Percentiles rank a stretch among this genome's conserved stretches.
These are phyloP conservation scores for Fusarium fracticaudum DNA, from an alignment of 2,329 filamentous ascomycete species.

Conservation along the genomic window DNA sequence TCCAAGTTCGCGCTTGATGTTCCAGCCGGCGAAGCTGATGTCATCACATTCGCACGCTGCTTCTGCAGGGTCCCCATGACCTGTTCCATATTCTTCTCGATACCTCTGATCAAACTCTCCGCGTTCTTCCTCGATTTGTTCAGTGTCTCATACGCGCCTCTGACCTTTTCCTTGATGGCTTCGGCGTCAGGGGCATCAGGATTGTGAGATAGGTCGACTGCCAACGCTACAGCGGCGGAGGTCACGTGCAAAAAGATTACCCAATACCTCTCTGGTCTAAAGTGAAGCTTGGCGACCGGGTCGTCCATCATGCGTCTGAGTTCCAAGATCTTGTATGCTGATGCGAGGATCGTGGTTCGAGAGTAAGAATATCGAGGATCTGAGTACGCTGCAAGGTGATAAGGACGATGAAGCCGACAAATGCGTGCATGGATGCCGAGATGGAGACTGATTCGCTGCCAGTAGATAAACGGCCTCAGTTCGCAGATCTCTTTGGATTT, in stretches of 20 bases:
- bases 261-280: not conserved
- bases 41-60: not conserved
- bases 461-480: not conserved
- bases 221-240: not conserved
- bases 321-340: not conserved
- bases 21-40: not conserved
- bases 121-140: not conserved
- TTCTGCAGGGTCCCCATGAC: not conserved
- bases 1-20: not conserved
- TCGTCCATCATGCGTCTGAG: constrained; percentile 2
- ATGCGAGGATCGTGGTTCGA: not conserved
- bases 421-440: not conserved
- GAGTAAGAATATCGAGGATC: constrained; percentile 4
- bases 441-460: constrained; percentile 1
- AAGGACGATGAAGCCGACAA: constrained; percentile 4
- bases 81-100: not conserved
- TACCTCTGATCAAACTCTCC: not conserved
- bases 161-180: not conserved
- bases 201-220: not conserved
- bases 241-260: not conserved
- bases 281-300: not conserved
- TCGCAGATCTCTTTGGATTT: not conserved
- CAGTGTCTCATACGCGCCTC: not conserved
- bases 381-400: not conserved
- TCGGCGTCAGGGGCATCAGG: not conserved